A percentile compares a stretch with the other conserved stretches of the same genome.
phyloP scores from a whole-genome alignment of 2,329 filamentous ascomycete genomes.

The Colletotrichum caudatum region DNA sequence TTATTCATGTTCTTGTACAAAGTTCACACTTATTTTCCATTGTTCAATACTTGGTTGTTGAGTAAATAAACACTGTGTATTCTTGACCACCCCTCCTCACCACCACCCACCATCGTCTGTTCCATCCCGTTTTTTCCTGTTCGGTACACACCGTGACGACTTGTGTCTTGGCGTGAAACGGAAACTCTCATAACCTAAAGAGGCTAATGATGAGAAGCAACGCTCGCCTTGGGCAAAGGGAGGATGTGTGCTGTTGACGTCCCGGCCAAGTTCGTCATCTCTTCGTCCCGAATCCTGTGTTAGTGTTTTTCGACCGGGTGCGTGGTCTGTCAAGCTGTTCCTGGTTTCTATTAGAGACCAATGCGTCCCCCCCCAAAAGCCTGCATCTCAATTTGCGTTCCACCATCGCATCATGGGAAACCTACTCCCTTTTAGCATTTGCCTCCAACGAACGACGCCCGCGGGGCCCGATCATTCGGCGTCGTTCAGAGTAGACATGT shows the following conservation, averaged over 20 bases:
- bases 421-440: background rate
- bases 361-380: constrained; percentile 4
- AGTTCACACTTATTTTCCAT: constrained; percentile 35
- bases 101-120: background rate
- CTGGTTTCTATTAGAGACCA: background rate
- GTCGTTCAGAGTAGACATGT: constrained; percentile 4
- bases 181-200: background rate
- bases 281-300: background rate
- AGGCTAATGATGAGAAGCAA: background rate
- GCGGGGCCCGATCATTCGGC: background rate
- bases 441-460: constrained; percentile 8
- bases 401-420: background rate
- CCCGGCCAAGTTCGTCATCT: background rate
- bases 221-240: background rate
- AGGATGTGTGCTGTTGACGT: background rate
- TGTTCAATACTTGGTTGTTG: constrained; percentile 33
- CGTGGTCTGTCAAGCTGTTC: constrained; percentile 13
- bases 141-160: constrained; percentile 5
- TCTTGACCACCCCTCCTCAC: constrained; percentile 1
- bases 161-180: constrained; percentile 24
- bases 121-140: background rate
- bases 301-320: background rate
- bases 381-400: constrained; percentile 15
- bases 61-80: background rate
- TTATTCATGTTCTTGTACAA: constrained; percentile 41